phyloP scores from a whole-genome alignment of 345 rosid genomes.

The Eucalyptus erythrocorys region DNA sequence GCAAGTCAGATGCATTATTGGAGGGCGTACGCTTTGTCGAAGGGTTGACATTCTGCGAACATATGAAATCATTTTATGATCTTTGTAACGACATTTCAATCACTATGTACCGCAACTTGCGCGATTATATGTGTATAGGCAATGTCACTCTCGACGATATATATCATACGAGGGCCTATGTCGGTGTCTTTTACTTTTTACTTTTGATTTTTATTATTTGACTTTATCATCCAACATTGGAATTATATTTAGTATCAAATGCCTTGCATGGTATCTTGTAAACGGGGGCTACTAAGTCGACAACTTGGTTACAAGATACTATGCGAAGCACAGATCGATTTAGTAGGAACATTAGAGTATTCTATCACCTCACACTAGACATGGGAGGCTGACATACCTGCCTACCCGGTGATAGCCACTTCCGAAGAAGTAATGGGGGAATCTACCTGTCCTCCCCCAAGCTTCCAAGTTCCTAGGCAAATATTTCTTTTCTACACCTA shows the following conservation, averaged over 20 bases:
- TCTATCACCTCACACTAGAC: too few relatives aligned
- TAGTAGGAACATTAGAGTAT: too few relatives aligned
- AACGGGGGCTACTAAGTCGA: too few relatives aligned
- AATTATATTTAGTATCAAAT: background rate
- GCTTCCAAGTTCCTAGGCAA: too few relatives aligned
- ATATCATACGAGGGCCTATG: background rate
- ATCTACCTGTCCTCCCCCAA: too few relatives aligned
- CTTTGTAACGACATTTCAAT: background rate
- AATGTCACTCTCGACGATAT: background rate
- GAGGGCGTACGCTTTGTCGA: background rate
- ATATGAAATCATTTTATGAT: background rate
- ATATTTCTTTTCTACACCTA: too few relatives aligned
- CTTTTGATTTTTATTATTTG: background rate
- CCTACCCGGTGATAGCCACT: fast-evolving
- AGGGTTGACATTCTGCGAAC: background rate
- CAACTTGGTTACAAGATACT: too few relatives aligned
- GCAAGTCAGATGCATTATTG: background rate
- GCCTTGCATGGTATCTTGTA: background rate
- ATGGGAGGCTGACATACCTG: fast-evolving
- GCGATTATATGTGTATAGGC: fast-evolving
- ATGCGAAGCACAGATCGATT: fast-evolving
- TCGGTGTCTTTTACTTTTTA: background rate
- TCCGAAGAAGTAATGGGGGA: fast-evolving
- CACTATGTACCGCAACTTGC: background rate
- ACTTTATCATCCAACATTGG: background rate